These are phyloP conservation scores for Vigna trinervia DNA, from an alignment of 306 rosid species.

Conservation along the genomic window DNA sequence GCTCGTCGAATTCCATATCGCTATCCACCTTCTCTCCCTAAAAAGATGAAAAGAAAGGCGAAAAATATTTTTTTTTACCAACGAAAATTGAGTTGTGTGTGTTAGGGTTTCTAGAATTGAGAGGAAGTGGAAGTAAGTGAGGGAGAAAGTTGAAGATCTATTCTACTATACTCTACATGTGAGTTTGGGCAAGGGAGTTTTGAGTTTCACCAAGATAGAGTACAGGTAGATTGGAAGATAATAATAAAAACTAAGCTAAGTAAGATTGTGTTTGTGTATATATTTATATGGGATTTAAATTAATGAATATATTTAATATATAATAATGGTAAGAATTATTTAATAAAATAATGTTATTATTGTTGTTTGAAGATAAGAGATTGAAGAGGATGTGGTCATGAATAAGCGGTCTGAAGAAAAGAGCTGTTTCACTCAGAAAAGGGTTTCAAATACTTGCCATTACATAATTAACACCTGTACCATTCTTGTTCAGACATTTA, in stretches of 20 bases:
- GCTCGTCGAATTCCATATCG: conserved; percentile 79
- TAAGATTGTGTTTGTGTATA: conserved; percentile 29
- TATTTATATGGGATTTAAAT: neutral
- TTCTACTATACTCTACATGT: conserved; percentile 19
- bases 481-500: conserved; percentile 28
- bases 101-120: conserved; percentile 4
- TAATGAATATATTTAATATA: neutral
- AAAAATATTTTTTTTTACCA: neutral
- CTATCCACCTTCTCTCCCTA: neutral
- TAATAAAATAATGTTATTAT: conserved; percentile 11
- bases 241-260: conserved; percentile 38
- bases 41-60: neutral
- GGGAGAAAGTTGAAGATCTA: conserved; percentile 4
- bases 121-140: conserved; percentile 27
- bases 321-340: neutral
- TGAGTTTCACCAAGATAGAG: conserved; percentile 35
- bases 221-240: conserved; percentile 6
- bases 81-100: neutral
- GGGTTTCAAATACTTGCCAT: conserved; percentile 45
- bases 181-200: neutral
- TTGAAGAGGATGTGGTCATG: conserved; percentile 80
- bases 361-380: conserved; percentile 48
- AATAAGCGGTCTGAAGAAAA: conserved; percentile 65
- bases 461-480: conserved; percentile 48
- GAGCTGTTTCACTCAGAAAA: conserved; percentile 58